Evolutionary conservation across 2,329 filamentous ascomycete species (phyloP).

Genomic region (Scedosporium minutisporum): DNA sequence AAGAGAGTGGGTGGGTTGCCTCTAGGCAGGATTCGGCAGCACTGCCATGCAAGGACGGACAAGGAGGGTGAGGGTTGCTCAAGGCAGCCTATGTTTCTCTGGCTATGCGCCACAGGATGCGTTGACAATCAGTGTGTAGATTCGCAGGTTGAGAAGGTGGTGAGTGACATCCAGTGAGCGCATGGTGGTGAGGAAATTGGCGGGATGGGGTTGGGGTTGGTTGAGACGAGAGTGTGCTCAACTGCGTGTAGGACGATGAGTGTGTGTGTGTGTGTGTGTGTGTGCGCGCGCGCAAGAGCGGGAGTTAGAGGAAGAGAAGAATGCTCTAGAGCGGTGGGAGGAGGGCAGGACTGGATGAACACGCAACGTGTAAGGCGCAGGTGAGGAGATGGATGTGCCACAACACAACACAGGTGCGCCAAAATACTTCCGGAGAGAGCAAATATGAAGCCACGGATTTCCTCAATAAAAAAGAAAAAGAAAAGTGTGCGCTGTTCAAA

Average conservation of each 20-base stretch:
- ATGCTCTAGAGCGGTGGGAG: background rate
- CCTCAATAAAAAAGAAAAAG: background rate
- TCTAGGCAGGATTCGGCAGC: conserved; percentile 4
- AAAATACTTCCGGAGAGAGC: background rate
- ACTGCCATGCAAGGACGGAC: conserved; percentile 5
- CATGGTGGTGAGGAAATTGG: background rate
- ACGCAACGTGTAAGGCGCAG: background rate
- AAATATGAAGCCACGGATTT: too few species aligned
- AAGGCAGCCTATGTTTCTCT: conserved; percentile 4
- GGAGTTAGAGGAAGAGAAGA: background rate
- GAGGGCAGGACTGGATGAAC: too few species aligned
- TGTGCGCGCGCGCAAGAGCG: background rate
- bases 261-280: background rate
- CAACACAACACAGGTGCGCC: background rate
- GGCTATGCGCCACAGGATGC: conserved; percentile 7
- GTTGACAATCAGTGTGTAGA: conserved; percentile 4
- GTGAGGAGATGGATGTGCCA: background rate
- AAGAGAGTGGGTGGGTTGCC: conserved; percentile 3
- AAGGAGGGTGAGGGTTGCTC: background rate
- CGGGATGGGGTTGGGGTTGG: background rate
- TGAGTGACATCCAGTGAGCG: conserved; percentile 5
- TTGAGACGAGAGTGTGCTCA: background rate
- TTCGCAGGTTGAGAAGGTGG: conserved; percentile 2
- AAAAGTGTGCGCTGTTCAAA: background rate
- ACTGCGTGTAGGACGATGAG: background rate